These are phyloP conservation scores for Microbotryum saponariae DNA, from an alignment of 1,284 basidiomycete genomes.

Conservation along the genomic window DNA sequence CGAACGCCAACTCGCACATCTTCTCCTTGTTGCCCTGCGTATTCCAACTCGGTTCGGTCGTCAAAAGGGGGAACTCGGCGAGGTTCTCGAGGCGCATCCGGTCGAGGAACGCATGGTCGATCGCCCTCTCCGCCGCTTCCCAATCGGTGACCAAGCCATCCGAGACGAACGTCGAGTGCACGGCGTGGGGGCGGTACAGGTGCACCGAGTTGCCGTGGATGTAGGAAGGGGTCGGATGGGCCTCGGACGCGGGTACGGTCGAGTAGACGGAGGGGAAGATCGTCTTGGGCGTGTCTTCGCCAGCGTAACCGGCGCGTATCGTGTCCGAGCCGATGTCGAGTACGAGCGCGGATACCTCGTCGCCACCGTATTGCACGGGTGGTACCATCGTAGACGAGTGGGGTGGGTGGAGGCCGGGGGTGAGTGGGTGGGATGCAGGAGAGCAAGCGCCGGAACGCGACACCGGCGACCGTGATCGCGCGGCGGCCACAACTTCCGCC, in stretches of 20 bases:
- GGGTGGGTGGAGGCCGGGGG: too few relatives aligned
- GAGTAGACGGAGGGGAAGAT: conserved; percentile 87
- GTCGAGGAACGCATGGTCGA: conserved; percentile 33
- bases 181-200: conserved; percentile 79
- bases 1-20: conserved; percentile 95
- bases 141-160: conserved; percentile 57
- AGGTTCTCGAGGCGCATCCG: conserved; percentile 33
- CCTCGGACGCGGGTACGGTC: conserved; percentile 48
- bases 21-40: conserved; percentile 77
- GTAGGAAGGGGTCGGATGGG: conserved; percentile 35
- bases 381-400: conserved; percentile 14
- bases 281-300: conserved; percentile 90
- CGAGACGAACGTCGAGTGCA: conserved; percentile 72
- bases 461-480: too few relatives aligned
- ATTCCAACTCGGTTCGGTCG: conserved; percentile 97
- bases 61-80: conserved; percentile 79
- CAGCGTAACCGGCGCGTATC: conserved; percentile 83
- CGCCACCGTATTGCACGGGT: conserved; percentile 30
- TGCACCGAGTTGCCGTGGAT: conserved; percentile 43
- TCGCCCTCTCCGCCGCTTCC: conserved; percentile 27
- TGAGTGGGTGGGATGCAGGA: too few relatives aligned
- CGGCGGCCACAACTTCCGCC: too few relatives aligned
- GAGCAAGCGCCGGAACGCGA: too few relatives aligned
- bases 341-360: conserved; percentile 78
- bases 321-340: conserved; percentile 88